Evolutionary conservation across 768 basidiomycete genomes (phyloP), one percentile per base, ranked within the genome.

Genomic region (Kwoniella newhampshirensis): DNA sequence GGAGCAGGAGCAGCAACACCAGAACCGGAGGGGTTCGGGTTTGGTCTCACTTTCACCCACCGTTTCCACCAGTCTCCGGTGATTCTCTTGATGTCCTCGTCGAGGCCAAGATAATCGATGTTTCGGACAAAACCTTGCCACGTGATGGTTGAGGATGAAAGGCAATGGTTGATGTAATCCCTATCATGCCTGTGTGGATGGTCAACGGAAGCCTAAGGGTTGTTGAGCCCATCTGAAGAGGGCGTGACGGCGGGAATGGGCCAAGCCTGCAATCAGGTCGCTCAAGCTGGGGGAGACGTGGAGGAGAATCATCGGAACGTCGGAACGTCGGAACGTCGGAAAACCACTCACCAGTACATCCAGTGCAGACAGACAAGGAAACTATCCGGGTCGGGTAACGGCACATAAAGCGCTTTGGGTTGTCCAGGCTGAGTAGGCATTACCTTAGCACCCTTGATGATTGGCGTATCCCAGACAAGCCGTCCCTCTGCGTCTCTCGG

Each of bases 41-140:
- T n/a, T n/a, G 42, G 23, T 35, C 49, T 58, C 20, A 49, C 49
- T 37, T 73, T 73, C 47, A 74, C 63, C 86, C 86, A 87, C 25
- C 80, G 79, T 51, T 81, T 79, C 75, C 87, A 89, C 86, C 87
- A 92, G 54, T 79, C 81, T 0, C 86, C 84, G 45, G 91, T 79
- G 69, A 87, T 87, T 15, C 85, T 76, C 73, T 89, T 91, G 75
- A 92, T 84, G 41, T 87, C 85, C 17, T 84, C 78, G 50, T 84
- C 80, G 60, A 93, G 81, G 18, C 85, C 86, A 46, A 94, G 85
- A 70, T 89, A 93, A 71, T 93, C 90, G 71, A 87, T 89, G 74
- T 92, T 94, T 58, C 87, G 84, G 18, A 88, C 88, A 59, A 93
- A 80, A 26, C 88, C 89, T 66, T 91, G 87, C 91, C 90, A 93